Percentiles rank a stretch among this genome's conserved stretches.
Conservation (phyloP, 129 eudicot species). For the Ambrosia trifida region DNA sequence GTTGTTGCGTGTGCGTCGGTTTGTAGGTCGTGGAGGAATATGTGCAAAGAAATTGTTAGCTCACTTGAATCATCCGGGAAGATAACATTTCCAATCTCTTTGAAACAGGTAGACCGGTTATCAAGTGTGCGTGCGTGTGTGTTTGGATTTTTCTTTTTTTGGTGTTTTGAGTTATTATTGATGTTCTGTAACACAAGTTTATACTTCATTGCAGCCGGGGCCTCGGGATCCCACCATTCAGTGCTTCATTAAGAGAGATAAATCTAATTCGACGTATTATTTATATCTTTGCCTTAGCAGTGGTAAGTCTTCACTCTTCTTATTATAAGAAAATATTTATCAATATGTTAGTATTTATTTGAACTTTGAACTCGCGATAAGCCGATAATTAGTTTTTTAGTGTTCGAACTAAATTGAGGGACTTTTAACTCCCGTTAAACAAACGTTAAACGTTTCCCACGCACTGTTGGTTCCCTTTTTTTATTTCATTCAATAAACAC, state of each 20-base stretch:
- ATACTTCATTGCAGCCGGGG: constrained; percentile 68
- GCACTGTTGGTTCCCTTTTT: no score
- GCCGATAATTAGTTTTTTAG: background rate
- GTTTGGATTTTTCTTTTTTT: background rate
- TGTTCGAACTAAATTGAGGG: background rate
- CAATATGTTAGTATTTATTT: constrained; percentile 3
- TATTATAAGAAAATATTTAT: background rate
- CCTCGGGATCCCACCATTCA: constrained; percentile 78
- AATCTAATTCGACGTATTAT: constrained; percentile 70
- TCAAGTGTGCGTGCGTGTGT: no score
- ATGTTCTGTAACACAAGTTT: constrained; percentile 1
- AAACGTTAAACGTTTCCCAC: no score
- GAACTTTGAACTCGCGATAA: background rate
- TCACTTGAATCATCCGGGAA: constrained; percentile 71
- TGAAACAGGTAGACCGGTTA: constrained; percentile 62
- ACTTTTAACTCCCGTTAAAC: background rate
- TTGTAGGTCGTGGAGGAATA: constrained; percentile 87
- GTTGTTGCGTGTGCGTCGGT: constrained; percentile 93
- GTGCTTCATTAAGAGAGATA: constrained; percentile 90
- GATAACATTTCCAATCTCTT: constrained; percentile 82
- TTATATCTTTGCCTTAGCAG: constrained; percentile 86
- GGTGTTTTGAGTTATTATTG: background rate
- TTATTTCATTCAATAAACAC: no score
- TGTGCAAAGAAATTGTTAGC: constrained; percentile 84
- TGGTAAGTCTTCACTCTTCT: constrained; percentile 39